Percentiles rank a stretch among this genome's conserved stretches.
Conservation (phyloP, 2,329 filamentous ascomycete species). For the Tolypocladium guangdongense region DNA sequence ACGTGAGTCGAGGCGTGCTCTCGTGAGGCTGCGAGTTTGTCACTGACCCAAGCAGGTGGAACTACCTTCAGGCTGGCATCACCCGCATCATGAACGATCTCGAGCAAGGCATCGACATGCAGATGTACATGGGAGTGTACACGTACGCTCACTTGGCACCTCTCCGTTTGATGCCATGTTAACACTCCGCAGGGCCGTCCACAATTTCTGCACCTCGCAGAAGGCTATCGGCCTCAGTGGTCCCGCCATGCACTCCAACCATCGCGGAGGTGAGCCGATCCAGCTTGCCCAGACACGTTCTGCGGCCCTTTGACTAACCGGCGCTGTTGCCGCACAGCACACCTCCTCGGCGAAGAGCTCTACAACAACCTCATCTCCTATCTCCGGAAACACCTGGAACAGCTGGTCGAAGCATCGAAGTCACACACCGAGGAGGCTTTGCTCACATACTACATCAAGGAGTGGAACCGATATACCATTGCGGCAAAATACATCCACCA, state of each 20-base stretch:
- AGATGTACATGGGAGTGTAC: conserved; percentile 95
- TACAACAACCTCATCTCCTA: conserved; percentile 88
- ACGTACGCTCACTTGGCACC: conserved; percentile 44
- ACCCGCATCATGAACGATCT: conserved; percentile 89
- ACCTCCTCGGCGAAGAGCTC: conserved; percentile 89
- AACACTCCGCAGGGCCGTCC: conserved; percentile 55
- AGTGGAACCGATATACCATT: conserved; percentile 93
- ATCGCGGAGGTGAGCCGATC: conserved; percentile 48
- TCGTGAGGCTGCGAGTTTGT: background rate
- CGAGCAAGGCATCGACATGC: conserved; percentile 87
- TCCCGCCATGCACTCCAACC: conserved; percentile 26
- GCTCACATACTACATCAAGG: conserved; percentile 84
- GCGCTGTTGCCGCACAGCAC: conserved; percentile 42
- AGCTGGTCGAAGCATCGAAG: conserved; percentile 61
- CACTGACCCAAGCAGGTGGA: conserved; percentile 53
- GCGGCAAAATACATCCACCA: conserved; percentile 97
- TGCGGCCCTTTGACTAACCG: background rate
- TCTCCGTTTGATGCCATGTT: background rate
- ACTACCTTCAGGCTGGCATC: conserved; percentile 78
- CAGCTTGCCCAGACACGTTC: background rate
- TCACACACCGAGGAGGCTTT: conserved; percentile 82
- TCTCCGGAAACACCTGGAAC: conserved; percentile 64
- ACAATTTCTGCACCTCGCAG: conserved; percentile 98
- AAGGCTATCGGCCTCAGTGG: conserved; percentile 63
- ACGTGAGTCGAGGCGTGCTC: conserved; percentile 24